Percentiles rank a stretch among this genome's conserved stretches.
Conservation (phyloP, 1,284 basidiomycete genomes). For the Thelephora terrestris region DNA sequence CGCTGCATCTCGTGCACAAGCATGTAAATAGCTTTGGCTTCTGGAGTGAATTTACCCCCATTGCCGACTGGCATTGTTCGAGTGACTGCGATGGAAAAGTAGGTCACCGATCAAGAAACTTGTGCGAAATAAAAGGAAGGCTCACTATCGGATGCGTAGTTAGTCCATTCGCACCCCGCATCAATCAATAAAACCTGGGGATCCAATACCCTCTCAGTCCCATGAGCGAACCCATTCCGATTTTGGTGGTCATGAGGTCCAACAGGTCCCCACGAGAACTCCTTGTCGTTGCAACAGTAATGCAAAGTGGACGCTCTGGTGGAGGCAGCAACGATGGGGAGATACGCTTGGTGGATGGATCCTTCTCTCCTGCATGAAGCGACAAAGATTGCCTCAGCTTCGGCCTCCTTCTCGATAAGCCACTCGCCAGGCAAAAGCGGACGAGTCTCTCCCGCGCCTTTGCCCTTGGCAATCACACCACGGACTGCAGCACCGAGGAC, state of each 20-base stretch:
- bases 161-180: constrained; percentile 84
- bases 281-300: constrained; percentile 80
- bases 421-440: constrained; percentile 66
- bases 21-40: constrained; percentile 72
- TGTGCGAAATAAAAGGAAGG: neutral
- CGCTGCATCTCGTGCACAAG: constrained; percentile 84
- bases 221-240: constrained; percentile 33
- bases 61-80: constrained; percentile 86
- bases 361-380: constrained; percentile 79
- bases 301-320: constrained; percentile 80
- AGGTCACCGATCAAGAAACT: neutral
- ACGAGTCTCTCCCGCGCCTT: constrained; percentile 36
- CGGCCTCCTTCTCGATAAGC: constrained; percentile 82
- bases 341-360: constrained; percentile 85
- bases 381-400: constrained; percentile 86
- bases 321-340: constrained; percentile 82
- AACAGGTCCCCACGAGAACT: constrained; percentile 72
- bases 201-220: constrained; percentile 31
- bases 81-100: constrained; percentile 35
- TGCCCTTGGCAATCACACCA: constrained; percentile 34
- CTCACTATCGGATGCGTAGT: constrained; percentile 69
- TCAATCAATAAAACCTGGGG: constrained; percentile 87
- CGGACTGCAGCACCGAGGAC: constrained; percentile 70
- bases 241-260: constrained; percentile 45
- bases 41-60: constrained; percentile 74